These are phyloP conservation scores for Phialophora tarda DNA, from an alignment of 2,329 filamentous ascomycete genomes.

Conservation along the genomic window DNA sequence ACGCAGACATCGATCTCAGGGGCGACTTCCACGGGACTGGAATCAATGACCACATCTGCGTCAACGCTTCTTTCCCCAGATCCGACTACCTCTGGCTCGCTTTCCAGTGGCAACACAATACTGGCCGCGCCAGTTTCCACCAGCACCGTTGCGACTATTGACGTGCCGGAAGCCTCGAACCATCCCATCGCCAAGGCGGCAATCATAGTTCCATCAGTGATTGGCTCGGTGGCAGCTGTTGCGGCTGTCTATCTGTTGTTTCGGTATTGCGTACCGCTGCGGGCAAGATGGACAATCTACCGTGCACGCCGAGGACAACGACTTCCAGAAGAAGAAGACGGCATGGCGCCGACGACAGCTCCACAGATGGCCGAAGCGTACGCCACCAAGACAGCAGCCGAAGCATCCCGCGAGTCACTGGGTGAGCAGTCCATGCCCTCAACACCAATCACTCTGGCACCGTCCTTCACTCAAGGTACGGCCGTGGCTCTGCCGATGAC, in stretches of 20 bases:
- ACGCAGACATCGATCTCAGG: background rate
- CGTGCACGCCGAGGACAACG: constrained; percentile 9
- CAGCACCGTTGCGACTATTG: background rate
- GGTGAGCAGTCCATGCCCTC: background rate
- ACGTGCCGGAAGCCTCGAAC: background rate
- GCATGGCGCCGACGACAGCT: background rate
- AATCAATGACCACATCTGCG: background rate
- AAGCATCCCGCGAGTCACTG: background rate
- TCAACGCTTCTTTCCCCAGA: background rate
- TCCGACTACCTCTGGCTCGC: background rate
- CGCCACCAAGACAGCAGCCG: constrained; percentile 4
- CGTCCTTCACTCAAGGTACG: background rate
- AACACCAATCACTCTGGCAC: background rate
- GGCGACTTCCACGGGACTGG: background rate
- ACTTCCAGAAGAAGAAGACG: constrained; percentile 20
- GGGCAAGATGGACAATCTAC: constrained; percentile 1
- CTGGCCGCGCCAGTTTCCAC: background rate
- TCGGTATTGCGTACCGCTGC: constrained; percentile 23
- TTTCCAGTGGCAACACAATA: background rate
- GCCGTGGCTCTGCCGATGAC: constrained; percentile 4
- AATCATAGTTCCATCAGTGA: constrained; percentile 17
- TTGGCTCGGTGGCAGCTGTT: constrained; percentile 20
- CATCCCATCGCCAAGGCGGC: constrained; percentile 10
- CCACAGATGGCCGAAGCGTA: constrained; percentile 10
- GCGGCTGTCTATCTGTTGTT: constrained; percentile 18